Evolutionary conservation across 108 stramenopile genomes (phyloP), one percentile per base, ranked within the genome.

Genomic region (Chaetoceros muelleri): DNA sequence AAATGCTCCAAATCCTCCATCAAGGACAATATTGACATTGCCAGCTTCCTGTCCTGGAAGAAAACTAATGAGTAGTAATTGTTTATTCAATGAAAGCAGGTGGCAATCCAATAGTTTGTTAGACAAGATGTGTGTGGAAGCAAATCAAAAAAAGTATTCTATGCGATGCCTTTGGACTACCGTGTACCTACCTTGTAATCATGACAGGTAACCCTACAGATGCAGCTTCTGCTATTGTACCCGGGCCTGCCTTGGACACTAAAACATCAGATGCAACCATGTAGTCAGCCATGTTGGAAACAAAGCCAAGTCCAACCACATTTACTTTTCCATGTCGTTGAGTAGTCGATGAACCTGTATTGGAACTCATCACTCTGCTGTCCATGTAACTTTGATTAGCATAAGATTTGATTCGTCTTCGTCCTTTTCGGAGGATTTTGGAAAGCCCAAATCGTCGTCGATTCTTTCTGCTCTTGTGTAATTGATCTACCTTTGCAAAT

Each of bases 201-300:
- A 98, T 84, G 31, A 96, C 75, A 1, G 97, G 97, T 13, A 98
- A 66, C 0, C 93, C 94, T 19, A 95, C 60, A 5, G 90, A 74
- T n/a, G 90, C 91, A 5, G 97, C 95, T 76, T 98, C 97, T 13
- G 95, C 93, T 53, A 98, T 98, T 7, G 95, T 98, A 47, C 97
- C 97, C 2, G 97, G 97, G n/a, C 95, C 97, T 22, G 97, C 97
- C 69, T 97, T 97, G 53, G 87, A 89, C 7, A 98, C 72, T 19
- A 98, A 72, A 24, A 93, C 75, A 65, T 96, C 95, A 7, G 92
- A 75, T 1, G 95, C 97, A 0, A 88, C 94, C 97, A 98, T 98
- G 71, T 91, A 98, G 53, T 95, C 93, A 25, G 96, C 93, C 93
- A 96, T 96, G 48, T 92, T 86, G 28, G 75, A 74, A 23, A 98